Conservation (phyloP, 2,329 filamentous ascomycete species). For the Fonsecaea multimorphosa region DNA sequence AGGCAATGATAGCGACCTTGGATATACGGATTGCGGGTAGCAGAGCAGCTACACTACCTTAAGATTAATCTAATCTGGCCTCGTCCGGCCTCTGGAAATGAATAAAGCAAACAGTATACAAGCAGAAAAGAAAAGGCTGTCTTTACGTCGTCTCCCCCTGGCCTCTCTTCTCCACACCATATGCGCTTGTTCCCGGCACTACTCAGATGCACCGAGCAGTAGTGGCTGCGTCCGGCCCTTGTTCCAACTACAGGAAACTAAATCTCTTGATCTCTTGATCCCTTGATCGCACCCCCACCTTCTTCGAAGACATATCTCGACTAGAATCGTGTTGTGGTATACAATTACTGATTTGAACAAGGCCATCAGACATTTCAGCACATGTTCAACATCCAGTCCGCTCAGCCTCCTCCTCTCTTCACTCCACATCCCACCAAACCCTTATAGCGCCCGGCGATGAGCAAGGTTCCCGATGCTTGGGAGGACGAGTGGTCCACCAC, state of each 20-base stretch:
- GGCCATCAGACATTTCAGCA: background rate
- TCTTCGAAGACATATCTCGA: background rate
- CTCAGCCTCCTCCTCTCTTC: background rate
- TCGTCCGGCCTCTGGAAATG: background rate
- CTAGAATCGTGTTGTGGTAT: background rate
- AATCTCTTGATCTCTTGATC: background rate
- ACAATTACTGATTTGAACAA: background rate
- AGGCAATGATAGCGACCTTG: background rate
- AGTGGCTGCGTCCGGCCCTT: background rate
- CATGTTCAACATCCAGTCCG: constrained; percentile 3
- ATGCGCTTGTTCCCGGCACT: constrained; percentile 4
- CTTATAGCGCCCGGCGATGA: constrained; percentile 27
- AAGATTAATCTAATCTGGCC: background rate
- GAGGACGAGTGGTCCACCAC: constrained; percentile 87
- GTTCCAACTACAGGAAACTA: background rate
- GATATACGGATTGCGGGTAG: background rate
- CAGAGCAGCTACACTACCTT: background rate
- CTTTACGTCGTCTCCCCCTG: background rate
- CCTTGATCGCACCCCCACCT: constrained; percentile 1
- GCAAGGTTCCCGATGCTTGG: constrained; percentile 73
- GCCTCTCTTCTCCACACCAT: background rate
- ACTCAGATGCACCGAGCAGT: background rate
- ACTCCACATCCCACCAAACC: background rate
- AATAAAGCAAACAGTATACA: background rate
- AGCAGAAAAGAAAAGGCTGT: background rate